Percentiles rank a stretch among this genome's conserved stretches.
phyloP scores from a whole-genome alignment of 129 eudicot species.

The Daucus carota region DH1_v3.0 NC_030383.2:4467501-4468000 shows the following conservation, averaged over 20 bases:
- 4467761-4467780: neutral
- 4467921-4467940: conserved; percentile 40
- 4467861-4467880: conserved; percentile 63
- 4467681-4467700: neutral
- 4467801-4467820: conserved; percentile 46
- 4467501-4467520: too few species aligned
- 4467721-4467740: neutral
- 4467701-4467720: neutral
- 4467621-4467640: too few species aligned
- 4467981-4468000: conserved; percentile 58
- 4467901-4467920: conserved; percentile 53
- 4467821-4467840: conserved; percentile 43
- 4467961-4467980: conserved; percentile 53
- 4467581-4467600: neutral
- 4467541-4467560: neutral
- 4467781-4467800: conserved; percentile 51
- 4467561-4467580: neutral
- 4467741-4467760: neutral
- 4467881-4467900: conserved; percentile 40
- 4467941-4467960: conserved; percentile 49
- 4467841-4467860: conserved; percentile 60
- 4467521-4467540: neutral
- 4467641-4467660: too few species aligned
- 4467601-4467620: too few species aligned
- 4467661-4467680: too few species aligned